These are phyloP conservation scores for Tripidium arundinaceum DNA, from an alignment of 202 grass and related monocot species.

Conservation along the genomic window DNA sequence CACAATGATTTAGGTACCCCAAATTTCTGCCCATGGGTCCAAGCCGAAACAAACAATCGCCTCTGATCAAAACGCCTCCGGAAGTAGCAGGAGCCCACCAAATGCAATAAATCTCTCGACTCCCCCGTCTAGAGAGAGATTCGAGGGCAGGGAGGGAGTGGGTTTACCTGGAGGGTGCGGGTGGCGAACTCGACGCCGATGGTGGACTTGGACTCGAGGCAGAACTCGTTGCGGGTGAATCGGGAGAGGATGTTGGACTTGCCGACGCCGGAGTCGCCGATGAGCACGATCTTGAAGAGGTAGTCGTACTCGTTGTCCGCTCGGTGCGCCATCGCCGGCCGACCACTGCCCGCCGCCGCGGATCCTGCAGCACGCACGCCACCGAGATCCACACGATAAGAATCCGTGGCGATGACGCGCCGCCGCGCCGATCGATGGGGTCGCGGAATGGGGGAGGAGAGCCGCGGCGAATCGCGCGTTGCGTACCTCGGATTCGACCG, in stretches of 20 bases:
- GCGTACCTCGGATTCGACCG: conserved; percentile 28
- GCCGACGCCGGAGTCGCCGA: conserved; percentile 88
- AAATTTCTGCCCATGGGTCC: not conserved
- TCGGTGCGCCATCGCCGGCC: conserved; percentile 37
- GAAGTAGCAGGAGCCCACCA: not conserved
- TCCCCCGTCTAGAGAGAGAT: not conserved
- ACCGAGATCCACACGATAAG: conserved; percentile 29
- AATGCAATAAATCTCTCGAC: not conserved
- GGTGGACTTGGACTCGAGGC: conserved; percentile 93
- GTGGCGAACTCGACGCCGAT: conserved; percentile 96
- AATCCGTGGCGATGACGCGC: not conserved
- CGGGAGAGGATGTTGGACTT: conserved; percentile 95
- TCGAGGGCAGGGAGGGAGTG: not conserved
- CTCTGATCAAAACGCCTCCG: not conserved
- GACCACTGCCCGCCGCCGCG: conserved; percentile 8
- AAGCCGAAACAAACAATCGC: not conserved
- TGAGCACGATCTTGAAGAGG: conserved; percentile 97
- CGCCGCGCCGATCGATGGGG: not conserved
- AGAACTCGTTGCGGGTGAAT: conserved; percentile 90
- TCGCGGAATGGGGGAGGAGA: not conserved
- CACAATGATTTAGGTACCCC: not conserved
- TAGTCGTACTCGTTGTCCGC: conserved; percentile 69
- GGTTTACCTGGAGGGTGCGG: conserved; percentile 60
- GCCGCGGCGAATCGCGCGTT: conserved; percentile 13
- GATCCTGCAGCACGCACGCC: conserved; percentile 37